Conservation (phyloP, 192 early-diverging fungal genomes). For the Umbelopsis isabellina region DNA sequence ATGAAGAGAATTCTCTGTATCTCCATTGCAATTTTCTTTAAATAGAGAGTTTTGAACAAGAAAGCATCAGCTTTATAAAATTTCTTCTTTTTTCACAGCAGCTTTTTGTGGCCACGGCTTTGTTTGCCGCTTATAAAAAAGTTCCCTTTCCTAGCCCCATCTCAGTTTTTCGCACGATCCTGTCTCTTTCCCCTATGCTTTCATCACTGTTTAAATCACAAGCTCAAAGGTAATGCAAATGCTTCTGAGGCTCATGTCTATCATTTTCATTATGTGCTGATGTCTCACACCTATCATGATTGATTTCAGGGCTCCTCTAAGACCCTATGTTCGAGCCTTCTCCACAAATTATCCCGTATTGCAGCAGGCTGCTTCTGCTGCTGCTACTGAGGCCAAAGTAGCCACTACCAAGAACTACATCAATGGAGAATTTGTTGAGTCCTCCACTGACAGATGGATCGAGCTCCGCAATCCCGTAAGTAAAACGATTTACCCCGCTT, state of each 20-base stretch:
- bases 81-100: background rate
- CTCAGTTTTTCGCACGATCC: slow-evolving; percentile 10
- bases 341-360: slow-evolving; percentile 34
- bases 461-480: slow-evolving; percentile 88
- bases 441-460: slow-evolving; percentile 84
- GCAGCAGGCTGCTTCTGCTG: slow-evolving; percentile 26
- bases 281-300: background rate
- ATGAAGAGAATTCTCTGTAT: background rate
- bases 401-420: slow-evolving; percentile 73
- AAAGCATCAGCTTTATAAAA: too few relatives aligned
- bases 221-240: slow-evolving; percentile 7
- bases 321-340: slow-evolving; percentile 25
- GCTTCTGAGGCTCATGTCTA: background rate
- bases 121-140: background rate
- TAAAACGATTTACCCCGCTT: background rate
- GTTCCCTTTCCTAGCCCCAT: background rate
- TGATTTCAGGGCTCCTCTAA: background rate
- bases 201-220: slow-evolving; percentile 16
- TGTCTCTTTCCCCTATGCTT: slow-evolving; percentile 1
- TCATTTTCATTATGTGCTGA: background rate
- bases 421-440: slow-evolving; percentile 92
- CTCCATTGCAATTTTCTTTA: background rate
- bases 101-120: background rate
- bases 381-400: slow-evolving; percentile 12
- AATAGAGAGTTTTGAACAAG: background rate